These are phyloP conservation scores for Quercus glauca DNA, from an alignment of 306 rosid genomes.

Conservation along the genomic window DNA sequence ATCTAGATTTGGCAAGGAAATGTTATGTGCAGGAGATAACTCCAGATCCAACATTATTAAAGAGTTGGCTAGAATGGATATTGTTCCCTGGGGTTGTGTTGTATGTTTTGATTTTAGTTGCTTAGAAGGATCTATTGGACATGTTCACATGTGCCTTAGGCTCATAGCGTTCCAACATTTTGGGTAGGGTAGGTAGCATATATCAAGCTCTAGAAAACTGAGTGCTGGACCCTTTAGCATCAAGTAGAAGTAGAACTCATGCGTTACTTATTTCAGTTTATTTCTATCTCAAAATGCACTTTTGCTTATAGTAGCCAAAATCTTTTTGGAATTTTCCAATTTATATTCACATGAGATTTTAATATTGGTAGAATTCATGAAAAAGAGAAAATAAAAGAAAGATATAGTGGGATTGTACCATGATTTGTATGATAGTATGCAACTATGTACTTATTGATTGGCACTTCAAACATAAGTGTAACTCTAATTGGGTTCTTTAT, in stretches of 20 bases:
- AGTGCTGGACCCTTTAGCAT: slow-evolving; percentile 7
- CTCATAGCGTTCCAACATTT: not conserved
- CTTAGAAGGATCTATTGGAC: not conserved
- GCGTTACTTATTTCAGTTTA: not conserved
- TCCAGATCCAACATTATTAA: not conserved
- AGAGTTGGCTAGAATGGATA: not conserved
- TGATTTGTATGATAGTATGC: too few relatives aligned
- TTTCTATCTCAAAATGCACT: not conserved
- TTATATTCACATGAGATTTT: not conserved
- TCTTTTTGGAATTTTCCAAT: not conserved
- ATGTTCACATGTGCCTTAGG: not conserved
- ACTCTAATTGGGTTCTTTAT: too few relatives aligned
- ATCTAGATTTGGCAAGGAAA: not conserved
- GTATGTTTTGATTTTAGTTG: not conserved
- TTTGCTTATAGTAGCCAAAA: not conserved
- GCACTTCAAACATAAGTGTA: too few relatives aligned
- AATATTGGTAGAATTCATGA: too few relatives aligned
- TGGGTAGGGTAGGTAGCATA: not conserved
- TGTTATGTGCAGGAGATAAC: not conserved
- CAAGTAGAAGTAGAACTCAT: not conserved
- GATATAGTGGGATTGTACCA: too few relatives aligned
- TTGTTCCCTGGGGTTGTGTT: not conserved
- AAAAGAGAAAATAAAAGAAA: too few relatives aligned
- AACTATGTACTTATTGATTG: too few relatives aligned
- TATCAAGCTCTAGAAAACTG: not conserved